Evolutionary conservation across 768 basidiomycete genomes (phyloP).

Genomic region (Suillus tomentosus): DNA sequence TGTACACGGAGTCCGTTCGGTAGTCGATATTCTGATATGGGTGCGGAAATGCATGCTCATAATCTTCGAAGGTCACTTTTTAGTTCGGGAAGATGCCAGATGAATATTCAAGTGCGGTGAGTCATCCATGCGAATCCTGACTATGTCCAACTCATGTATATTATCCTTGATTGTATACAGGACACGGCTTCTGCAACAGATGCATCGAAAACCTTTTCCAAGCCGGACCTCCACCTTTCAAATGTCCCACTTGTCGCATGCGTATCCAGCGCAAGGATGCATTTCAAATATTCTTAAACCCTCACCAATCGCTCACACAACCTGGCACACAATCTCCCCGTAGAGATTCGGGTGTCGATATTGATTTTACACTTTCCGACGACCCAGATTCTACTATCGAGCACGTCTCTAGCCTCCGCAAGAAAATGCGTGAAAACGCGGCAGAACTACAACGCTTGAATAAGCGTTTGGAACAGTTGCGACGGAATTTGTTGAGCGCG

Average conservation of each 20-base stretch:
- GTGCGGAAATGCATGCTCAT: neutral
- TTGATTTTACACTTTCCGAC: constrained; percentile 8
- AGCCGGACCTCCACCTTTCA: constrained; percentile 11
- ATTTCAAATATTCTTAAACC: constrained; percentile 27
- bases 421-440: constrained; percentile 1
- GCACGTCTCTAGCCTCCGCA: constrained; percentile 3
- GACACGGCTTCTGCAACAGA: constrained; percentile 35
- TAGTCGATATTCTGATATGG: neutral
- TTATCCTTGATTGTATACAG: constrained; percentile 22
- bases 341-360: neutral
- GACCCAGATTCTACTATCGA: neutral
- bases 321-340: neutral
- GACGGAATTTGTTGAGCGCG: too few relatives aligned
- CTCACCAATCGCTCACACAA: constrained; percentile 20
- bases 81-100: constrained; percentile 15
- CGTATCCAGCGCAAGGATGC: constrained; percentile 28
- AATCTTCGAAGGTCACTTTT: neutral
- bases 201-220: constrained; percentile 27
- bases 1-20: neutral
- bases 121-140: neutral
- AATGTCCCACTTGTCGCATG: constrained; percentile 34
- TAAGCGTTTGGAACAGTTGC: neutral
- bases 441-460: constrained; percentile 6
- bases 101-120: constrained; percentile 26
- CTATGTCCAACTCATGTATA: constrained; percentile 15